Base-by-base conservation (phyloP, 2,329 filamentous ascomycete species). In the Alternaria atra region DNA sequence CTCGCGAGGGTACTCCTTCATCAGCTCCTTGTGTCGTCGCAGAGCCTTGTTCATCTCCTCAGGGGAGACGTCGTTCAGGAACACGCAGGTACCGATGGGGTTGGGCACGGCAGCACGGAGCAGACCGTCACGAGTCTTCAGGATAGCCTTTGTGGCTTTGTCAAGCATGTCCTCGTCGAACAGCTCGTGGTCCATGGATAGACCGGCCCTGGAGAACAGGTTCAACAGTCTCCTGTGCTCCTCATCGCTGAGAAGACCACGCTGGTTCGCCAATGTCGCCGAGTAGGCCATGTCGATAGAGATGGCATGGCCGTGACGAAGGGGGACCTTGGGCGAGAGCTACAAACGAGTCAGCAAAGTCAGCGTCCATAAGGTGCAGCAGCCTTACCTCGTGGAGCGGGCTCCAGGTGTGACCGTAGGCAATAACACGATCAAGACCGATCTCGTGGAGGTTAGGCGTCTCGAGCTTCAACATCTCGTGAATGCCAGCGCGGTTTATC, bases 251-350 rank as follows among this genome's bases (percentile, higher is more conserved):
- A 92, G 82, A 0, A 90, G 80, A 4, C 87, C 87, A n/a, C 87
- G 85, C 60, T 82, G 77, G 72, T 89, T 85, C 17, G 89, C 88
- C 4, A 92, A 82, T 0, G 90, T 91, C 0, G 89, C 89, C 0
- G 89, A 90, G 79, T 89, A 92, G 0, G 89, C 90, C 90, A 92
- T 92, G 74, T 91, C 90, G 63, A 91, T 90, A 2, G 87, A 90
- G 67, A 92, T 91, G 66, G 90, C 90, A 72, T 92, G 90, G 4
- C 90, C 90, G 73, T 92, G 90, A 42, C 89, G 87, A 43, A 91
- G 84, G 1, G 89, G 89, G 0, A 88, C 87, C 52, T 89, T 85
- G 0, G 90, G 89, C 0, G 90, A 83, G 9, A 92, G 84, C 77
- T 92, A 47, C 6, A 4, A 17, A 5, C 42, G 34, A 8, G 52